Conservation (phyloP, 2,329 filamentous ascomycete genomes). For the Niveomyces coronatus region DNA sequence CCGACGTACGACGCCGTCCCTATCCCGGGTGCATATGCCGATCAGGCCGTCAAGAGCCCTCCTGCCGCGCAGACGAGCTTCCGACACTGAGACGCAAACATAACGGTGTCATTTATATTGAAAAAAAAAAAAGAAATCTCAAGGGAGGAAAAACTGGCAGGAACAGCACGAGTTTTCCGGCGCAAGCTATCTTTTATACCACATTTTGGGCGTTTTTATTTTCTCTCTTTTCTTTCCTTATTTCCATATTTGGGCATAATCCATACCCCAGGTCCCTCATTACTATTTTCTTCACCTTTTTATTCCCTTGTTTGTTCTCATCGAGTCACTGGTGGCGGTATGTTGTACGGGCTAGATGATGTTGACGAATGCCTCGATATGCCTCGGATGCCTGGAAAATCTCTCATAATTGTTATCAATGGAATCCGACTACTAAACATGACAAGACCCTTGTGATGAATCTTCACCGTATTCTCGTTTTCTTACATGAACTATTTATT, state of each 20-base stretch:
- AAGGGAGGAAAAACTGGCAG: conserved; percentile 5
- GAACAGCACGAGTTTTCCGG: conserved; percentile 1
- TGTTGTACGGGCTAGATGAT: background rate
- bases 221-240: background rate
- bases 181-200: conserved; percentile 3
- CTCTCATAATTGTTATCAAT: no score
- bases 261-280: no score
- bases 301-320: conserved; percentile 5
- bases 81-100: conserved; percentile 19
- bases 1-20: conserved; percentile 76
- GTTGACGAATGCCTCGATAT: background rate
- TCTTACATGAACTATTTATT: conserved; percentile 9
- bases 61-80: conserved; percentile 35
- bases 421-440: no score
- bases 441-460: no score
- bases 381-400: no score
- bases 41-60: conserved; percentile 42
- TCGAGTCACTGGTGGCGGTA: background rate
- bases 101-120: conserved; percentile 9
- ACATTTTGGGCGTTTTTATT: conserved; percentile 2
- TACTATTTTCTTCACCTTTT: background rate
- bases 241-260: background rate
- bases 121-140: background rate
- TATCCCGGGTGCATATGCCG: conserved; percentile 75
- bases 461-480: no score